Evolutionary conservation across 108 stramenopile species (phyloP).

Genomic region (Pseudonitzschia delicatissima): DNA sequence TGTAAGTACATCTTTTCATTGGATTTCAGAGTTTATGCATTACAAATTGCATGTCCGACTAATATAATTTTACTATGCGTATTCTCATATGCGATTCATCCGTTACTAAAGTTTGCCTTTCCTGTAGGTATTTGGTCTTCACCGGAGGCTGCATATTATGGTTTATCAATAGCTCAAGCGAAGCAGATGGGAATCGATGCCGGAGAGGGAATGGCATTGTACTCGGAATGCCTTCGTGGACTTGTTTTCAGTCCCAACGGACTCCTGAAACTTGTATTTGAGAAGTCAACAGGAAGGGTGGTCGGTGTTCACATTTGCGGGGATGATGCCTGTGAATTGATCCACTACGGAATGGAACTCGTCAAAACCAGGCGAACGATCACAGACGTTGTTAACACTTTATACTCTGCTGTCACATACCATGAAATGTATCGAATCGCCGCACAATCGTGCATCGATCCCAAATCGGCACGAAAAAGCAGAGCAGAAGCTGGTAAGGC

Average conservation of each 20-base stretch:
- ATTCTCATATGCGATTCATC: neutral
- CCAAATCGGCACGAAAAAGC: conserved; percentile 50
- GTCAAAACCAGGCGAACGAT: conserved; percentile 69
- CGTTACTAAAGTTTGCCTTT: conserved; percentile 52
- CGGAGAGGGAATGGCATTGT: conserved; percentile 74
- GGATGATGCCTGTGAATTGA: conserved; percentile 80
- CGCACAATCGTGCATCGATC: conserved; percentile 49
- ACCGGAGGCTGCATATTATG: conserved; percentile 79
- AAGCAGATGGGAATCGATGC: conserved; percentile 66
- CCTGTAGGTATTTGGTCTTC: conserved; percentile 78
- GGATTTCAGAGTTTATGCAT: neutral
- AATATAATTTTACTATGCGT: neutral
- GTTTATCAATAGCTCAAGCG: conserved; percentile 60
- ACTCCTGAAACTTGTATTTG: conserved; percentile 75
- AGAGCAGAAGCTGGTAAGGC: conserved; percentile 70
- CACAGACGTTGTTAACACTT: conserved; percentile 44
- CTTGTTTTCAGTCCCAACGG: conserved; percentile 81
- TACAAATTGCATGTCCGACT: neutral
- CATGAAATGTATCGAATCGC: conserved; percentile 84
- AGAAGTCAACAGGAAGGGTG: conserved; percentile 61
- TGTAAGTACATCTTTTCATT: neutral
- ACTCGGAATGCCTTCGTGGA: conserved; percentile 78
- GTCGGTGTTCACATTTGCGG: conserved; percentile 85
- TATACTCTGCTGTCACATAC: conserved; percentile 79
- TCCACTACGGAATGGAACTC: conserved; percentile 86